These are phyloP conservation scores for Hanseniaspora mollemarum DNA, from an alignment of 805 yeast species.

Conservation along the genomic window DNA sequence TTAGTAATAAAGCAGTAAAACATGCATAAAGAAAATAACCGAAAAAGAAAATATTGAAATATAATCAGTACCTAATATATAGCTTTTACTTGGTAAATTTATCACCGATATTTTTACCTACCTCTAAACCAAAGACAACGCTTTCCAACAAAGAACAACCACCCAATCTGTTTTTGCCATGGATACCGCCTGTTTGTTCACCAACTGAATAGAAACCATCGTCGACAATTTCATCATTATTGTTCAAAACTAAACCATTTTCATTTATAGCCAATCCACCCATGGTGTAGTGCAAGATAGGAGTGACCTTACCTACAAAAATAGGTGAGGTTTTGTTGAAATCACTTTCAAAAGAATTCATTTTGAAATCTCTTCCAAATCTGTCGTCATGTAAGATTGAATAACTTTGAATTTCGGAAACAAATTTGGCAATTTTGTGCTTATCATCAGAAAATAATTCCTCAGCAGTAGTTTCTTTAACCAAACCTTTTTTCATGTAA, in stretches of 20 bases:
- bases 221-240: constrained; percentile 27
- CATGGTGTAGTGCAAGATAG: constrained; percentile 55
- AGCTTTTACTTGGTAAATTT: neutral
- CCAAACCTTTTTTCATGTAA: constrained; percentile 34
- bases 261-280: constrained; percentile 54
- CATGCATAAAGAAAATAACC: no score
- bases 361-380: constrained; percentile 30
- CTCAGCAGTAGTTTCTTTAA: constrained; percentile 26
- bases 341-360: constrained; percentile 27
- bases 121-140: constrained; percentile 49
- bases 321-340: constrained; percentile 26
- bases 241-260: constrained; percentile 34
- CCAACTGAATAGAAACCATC: constrained; percentile 51
- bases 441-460: constrained; percentile 26
- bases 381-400: constrained; percentile 24
- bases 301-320: constrained; percentile 45
- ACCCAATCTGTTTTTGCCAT: constrained; percentile 51
- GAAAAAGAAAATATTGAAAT: neutral
- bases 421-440: constrained; percentile 21
- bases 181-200: constrained; percentile 59
- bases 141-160: constrained; percentile 50
- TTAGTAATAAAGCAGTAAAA: no score
- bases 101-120: constrained; percentile 33
- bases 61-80: neutral
- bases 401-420: constrained; percentile 20